Evolutionary conservation across 768 basidiomycete genomes (phyloP).

Genomic region (Boletus tomentosulus): DNA sequence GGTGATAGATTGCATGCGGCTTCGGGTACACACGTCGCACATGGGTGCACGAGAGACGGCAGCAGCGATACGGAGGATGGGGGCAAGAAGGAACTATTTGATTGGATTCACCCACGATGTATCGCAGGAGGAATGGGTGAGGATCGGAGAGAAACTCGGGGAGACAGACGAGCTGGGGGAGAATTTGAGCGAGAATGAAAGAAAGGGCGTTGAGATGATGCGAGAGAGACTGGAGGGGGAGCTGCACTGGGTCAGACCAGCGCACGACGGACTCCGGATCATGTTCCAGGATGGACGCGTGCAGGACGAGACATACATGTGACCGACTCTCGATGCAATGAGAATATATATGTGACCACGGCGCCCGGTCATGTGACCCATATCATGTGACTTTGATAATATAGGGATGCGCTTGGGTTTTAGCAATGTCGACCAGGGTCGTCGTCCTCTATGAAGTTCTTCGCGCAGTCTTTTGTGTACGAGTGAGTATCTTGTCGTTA

Average conservation of each 20-base stretch:
- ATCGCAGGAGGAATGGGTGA: constrained; percentile 71
- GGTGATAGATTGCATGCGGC: constrained; percentile 73
- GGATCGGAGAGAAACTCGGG: constrained; percentile 52
- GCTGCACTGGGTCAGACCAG: constrained; percentile 61
- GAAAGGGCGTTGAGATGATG: constrained; percentile 43
- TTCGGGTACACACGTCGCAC: constrained; percentile 70
- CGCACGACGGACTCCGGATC: constrained; percentile 69
- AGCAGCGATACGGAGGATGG: constrained; percentile 48
- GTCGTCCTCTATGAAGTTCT: constrained; percentile 50
- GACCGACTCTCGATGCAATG: constrained; percentile 1
- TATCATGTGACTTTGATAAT: background rate
- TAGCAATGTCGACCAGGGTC: constrained; percentile 24
- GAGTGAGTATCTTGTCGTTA: constrained; percentile 36
- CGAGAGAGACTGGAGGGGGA: constrained; percentile 43
- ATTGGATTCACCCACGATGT: constrained; percentile 76
- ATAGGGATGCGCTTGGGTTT: background rate
- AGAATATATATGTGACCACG: no score
- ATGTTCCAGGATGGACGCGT: constrained; percentile 37
- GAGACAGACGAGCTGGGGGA: constrained; percentile 24
- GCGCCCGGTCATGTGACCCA: constrained; percentile 2
- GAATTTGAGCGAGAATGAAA: constrained; percentile 33
- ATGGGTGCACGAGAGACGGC: constrained; percentile 68
- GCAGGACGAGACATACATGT: constrained; percentile 49
- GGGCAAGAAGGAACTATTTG: constrained; percentile 62
- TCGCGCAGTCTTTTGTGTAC: constrained; percentile 53